Percentiles rank a stretch among this genome's conserved stretches.
Conservation (phyloP, 1,284 basidiomycete species). For the Papiliotrema terrestris region DNA sequence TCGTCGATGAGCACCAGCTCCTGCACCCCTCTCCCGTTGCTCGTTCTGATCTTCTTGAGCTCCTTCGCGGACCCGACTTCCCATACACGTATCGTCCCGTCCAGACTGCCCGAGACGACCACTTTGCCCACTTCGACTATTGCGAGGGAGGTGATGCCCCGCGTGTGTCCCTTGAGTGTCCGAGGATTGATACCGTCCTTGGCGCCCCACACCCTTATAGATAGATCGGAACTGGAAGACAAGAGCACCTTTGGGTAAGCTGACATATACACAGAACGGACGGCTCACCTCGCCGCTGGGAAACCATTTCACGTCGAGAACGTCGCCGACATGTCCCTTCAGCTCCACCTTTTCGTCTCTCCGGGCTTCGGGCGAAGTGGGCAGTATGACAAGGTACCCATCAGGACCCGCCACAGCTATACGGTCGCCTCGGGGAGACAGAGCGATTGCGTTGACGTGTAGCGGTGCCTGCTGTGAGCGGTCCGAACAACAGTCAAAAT, state of each 20-base stretch:
- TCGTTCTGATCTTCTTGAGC: constrained; percentile 47
- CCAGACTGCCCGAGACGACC: constrained; percentile 59
- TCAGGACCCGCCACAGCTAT: constrained; percentile 47
- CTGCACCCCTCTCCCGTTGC: background rate
- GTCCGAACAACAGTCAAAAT: background rate
- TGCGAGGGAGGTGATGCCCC: constrained; percentile 55
- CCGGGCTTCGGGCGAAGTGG: constrained; percentile 13
- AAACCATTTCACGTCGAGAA: constrained; percentile 46
- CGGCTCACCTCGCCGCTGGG: constrained; percentile 35
- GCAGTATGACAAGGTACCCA: constrained; percentile 43
- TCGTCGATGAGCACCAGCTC: background rate
- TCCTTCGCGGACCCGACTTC: constrained; percentile 61
- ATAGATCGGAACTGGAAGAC: constrained; percentile 48
- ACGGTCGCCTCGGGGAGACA: constrained; percentile 32
- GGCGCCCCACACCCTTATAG: constrained; percentile 47
- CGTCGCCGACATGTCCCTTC: constrained; percentile 51
- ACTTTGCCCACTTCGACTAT: constrained; percentile 65
- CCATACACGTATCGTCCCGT: constrained; percentile 70
- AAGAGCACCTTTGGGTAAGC: constrained; percentile 41
- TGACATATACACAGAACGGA: constrained; percentile 9
- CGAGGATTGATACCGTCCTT: constrained; percentile 51
- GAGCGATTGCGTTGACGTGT: constrained; percentile 41
- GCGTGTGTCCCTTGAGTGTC: constrained; percentile 65
- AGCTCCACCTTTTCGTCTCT: constrained; percentile 25
- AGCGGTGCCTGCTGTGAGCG: constrained; percentile 28